A percentile compares a stretch with the other conserved stretches of the same genome.
Evolutionary conservation across 108 stramenopile genomes (phyloP).

Genomic region (Asterionellopsis glacialis): DNA sequence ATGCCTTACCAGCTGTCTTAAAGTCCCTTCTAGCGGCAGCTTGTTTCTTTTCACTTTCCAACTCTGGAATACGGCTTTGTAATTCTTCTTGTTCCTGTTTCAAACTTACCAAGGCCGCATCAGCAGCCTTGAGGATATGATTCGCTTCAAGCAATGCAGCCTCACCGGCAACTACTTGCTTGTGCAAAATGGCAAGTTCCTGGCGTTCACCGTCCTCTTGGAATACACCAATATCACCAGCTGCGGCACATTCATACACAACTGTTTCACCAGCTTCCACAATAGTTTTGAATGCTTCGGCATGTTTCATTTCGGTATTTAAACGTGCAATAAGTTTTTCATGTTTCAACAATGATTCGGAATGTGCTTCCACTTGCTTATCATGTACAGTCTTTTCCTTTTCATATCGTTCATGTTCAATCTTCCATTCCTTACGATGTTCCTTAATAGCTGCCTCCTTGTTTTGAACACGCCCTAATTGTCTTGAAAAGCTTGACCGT

Average conservation of each 20-base stretch:
- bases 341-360: constrained; percentile 55
- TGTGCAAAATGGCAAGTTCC: constrained; percentile 38
- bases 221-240: constrained; percentile 12
- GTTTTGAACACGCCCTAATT: constrained; percentile 66
- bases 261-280: constrained; percentile 23
- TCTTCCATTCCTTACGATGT: constrained; percentile 73
- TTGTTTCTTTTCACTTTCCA: constrained; percentile 70
- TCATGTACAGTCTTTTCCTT: constrained; percentile 63
- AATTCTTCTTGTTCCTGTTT: constrained; percentile 45
- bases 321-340: constrained; percentile 52
- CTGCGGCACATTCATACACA: not conserved
- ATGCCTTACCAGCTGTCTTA: constrained; percentile 75
- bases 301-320: constrained; percentile 46
- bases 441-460: constrained; percentile 67
- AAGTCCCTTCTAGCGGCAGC: constrained; percentile 79
- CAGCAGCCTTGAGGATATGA: constrained; percentile 43
- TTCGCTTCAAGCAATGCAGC: constrained; percentile 71
- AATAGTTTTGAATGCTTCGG: constrained; percentile 55
- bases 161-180: constrained; percentile 68
- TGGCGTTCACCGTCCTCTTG: constrained; percentile 1
- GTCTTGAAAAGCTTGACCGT: constrained; percentile 69
- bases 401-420: constrained; percentile 49
- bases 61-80: constrained; percentile 47
- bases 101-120: constrained; percentile 32
- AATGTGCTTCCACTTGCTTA: constrained; percentile 60